Conservation (phyloP, 164 flowering plant genomes). For the Umbellularia californica region DNA sequence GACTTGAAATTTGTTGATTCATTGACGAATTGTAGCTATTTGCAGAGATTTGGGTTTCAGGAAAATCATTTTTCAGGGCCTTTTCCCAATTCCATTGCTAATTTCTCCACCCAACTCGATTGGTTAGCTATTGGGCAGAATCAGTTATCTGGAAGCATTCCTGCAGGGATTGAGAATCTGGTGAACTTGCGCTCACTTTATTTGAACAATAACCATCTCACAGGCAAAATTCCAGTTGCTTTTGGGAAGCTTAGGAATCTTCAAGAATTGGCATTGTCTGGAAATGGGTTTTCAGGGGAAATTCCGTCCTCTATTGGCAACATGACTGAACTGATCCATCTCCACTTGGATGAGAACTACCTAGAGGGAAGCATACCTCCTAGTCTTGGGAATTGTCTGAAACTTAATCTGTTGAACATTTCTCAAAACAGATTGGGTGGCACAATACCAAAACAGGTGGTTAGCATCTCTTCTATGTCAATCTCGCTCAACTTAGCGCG, state of each 20-base stretch:
- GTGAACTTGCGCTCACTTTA: slow-evolving; percentile 12
- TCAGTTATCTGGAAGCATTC: too few species aligned
- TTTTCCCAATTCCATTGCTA: too few species aligned
- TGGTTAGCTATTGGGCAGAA: too few species aligned
- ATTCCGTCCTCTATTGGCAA: slow-evolving; percentile 30
- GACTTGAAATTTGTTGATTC: background rate
- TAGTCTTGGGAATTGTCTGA: background rate
- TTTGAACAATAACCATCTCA: slow-evolving; percentile 12
- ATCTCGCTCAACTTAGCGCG: slow-evolving; percentile 6
- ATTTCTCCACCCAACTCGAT: too few species aligned
- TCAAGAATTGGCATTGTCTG: slow-evolving; percentile 4
- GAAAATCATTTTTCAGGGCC: too few species aligned
- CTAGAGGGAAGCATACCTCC: slow-evolving; percentile 9
- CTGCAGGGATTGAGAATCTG: too few species aligned
- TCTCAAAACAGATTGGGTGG: slow-evolving; percentile 7
- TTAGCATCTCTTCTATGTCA: slow-evolving; percentile 12
- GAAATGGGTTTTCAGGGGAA: slow-evolving; percentile 20
- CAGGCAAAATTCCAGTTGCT: slow-evolving; percentile 24
- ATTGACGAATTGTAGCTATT: too few species aligned
- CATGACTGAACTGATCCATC: slow-evolving; percentile 8
- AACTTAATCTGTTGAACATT: background rate
- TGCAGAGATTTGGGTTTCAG: too few species aligned
- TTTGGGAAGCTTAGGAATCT: slow-evolving; percentile 29
- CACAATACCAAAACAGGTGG: slow-evolving; percentile 26
- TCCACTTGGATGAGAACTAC: background rate